Percentiles rank a stretch among this genome's conserved stretches.
These are phyloP conservation scores for Serendipita sp. DNA, from an alignment of 768 basidiomycete species.

Conservation along the genomic window DNA sequence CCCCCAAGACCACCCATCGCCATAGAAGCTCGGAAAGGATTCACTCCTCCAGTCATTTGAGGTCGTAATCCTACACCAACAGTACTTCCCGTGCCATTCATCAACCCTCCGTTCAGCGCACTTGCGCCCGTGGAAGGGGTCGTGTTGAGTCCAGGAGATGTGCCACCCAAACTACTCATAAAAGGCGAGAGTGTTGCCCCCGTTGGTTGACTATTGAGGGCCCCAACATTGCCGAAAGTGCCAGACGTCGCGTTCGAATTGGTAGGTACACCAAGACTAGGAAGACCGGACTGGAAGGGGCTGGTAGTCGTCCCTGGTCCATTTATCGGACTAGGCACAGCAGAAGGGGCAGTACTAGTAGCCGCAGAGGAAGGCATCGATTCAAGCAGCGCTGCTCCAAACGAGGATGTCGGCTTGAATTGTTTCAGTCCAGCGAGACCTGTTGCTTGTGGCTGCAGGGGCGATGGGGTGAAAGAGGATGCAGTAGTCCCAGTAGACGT, in stretches of 20 bases:
- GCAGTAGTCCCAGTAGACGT: background rate
- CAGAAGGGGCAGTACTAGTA: slow-evolving; percentile 18
- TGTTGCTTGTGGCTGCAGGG: slow-evolving; percentile 31
- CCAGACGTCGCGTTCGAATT: slow-evolving; percentile 11
- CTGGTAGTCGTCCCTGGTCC: background rate
- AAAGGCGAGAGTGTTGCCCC: slow-evolving; percentile 28
- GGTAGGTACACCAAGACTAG: background rate
- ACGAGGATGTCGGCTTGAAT: slow-evolving; percentile 69
- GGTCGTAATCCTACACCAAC: slow-evolving; percentile 23
- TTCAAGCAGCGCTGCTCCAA: slow-evolving; percentile 59
- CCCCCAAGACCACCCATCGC: slow-evolving; percentile 4
- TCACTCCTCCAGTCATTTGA: slow-evolving; percentile 26
- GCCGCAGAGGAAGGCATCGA: slow-evolving; percentile 59
- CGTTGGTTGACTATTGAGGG: slow-evolving; percentile 38
- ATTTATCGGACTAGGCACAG: background rate
- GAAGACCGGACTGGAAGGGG: background rate
- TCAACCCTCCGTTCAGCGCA: background rate
- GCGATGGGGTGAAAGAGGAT: slow-evolving; percentile 7
- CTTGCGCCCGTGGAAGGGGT: background rate
- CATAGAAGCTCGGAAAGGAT: slow-evolving; percentile 29
- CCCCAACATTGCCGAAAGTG: slow-evolving; percentile 14
- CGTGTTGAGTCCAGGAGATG: too few species aligned
- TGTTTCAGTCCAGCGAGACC: slow-evolving; percentile 49
- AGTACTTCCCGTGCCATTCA: slow-evolving; percentile 7
- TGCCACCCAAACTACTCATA: slow-evolving; percentile 15